Percentiles rank a stretch among this genome's conserved stretches.
Conservation (phyloP, 192 early-diverging fungal genomes). For the Jimgerdemannia lactiflua region DNA sequence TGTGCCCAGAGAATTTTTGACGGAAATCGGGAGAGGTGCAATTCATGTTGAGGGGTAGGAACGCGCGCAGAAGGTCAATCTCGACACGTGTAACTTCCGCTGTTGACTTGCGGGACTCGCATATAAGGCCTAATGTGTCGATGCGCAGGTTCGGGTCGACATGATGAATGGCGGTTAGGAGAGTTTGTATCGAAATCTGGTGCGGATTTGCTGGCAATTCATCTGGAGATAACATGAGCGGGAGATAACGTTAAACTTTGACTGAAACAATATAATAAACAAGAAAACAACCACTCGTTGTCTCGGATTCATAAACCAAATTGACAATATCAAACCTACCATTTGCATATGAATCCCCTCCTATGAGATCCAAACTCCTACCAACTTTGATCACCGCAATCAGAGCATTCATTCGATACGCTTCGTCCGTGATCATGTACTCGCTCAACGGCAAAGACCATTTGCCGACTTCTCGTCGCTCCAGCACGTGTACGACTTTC, state of each 20-base stretch:
- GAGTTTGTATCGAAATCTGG: conserved; percentile 38
- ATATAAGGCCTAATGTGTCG: conserved; percentile 78
- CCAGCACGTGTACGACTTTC: conserved; percentile 37
- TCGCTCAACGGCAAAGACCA: conserved; percentile 6
- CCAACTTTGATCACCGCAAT: conserved; percentile 56
- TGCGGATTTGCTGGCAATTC: background rate
- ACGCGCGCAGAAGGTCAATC: conserved; percentile 59
- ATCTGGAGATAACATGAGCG: background rate
- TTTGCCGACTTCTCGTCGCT: background rate
- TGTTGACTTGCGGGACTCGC: conserved; percentile 71
- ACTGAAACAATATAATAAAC: too few relatives aligned
- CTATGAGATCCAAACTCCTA: conserved; percentile 53
- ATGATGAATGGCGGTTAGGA: conserved; percentile 68
- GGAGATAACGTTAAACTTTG: background rate
- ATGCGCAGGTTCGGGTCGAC: conserved; percentile 68
- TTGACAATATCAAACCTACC: conserved; percentile 11
- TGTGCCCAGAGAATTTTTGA: conserved; percentile 62
- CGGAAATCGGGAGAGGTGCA: conserved; percentile 80
- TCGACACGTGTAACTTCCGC: conserved; percentile 60
- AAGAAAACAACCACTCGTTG: too few relatives aligned
- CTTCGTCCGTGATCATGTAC: background rate
- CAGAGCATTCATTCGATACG: conserved; percentile 58
- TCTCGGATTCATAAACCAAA: background rate
- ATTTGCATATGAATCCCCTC: conserved; percentile 35
- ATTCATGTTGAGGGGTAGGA: conserved; percentile 68